phyloP scores from a whole-genome alignment of 2,329 filamentous ascomycete species.

The Cadophora malorum region DNA sequence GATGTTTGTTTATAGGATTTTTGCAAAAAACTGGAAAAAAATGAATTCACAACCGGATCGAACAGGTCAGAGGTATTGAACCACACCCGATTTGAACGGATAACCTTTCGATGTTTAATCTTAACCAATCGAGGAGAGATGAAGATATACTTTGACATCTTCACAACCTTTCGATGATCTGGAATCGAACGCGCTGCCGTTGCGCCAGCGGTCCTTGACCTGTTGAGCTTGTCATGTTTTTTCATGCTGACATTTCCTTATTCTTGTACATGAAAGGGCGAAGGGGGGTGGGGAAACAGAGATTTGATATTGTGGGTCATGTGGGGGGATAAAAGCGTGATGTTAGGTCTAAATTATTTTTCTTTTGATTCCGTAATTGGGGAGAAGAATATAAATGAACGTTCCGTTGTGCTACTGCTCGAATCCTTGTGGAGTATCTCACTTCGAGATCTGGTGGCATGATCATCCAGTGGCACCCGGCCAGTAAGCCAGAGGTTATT shows the following conservation, averaged over 20 bases:
- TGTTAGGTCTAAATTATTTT: background rate
- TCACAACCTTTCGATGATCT: background rate
- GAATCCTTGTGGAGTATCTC: no score
- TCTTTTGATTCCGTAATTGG: background rate
- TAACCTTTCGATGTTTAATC: slow-evolving; percentile 16
- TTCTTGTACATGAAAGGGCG: background rate
- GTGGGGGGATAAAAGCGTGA: background rate
- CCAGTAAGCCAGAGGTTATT: no score
- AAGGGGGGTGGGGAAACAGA: background rate
- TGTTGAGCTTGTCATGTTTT: background rate
- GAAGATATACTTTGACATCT: no score
- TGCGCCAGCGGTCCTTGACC: slow-evolving; percentile 23
- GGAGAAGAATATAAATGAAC: background rate
- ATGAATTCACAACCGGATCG: background rate
- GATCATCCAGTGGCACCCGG: no score
- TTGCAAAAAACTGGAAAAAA: background rate
- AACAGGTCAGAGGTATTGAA: slow-evolving; percentile 20
- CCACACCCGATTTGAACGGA: slow-evolving; percentile 25
- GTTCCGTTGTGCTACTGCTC: background rate
- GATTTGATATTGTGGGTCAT: background rate
- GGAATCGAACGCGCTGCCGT: slow-evolving; percentile 23
- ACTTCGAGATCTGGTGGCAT: no score
- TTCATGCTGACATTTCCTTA: slow-evolving; percentile 6
- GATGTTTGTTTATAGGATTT: no score
- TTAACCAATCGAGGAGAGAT: no score